These are phyloP conservation scores for Globisporangium nagaii DNA, from an alignment of 352 stramenopile species.

Conservation along the genomic window DNA sequence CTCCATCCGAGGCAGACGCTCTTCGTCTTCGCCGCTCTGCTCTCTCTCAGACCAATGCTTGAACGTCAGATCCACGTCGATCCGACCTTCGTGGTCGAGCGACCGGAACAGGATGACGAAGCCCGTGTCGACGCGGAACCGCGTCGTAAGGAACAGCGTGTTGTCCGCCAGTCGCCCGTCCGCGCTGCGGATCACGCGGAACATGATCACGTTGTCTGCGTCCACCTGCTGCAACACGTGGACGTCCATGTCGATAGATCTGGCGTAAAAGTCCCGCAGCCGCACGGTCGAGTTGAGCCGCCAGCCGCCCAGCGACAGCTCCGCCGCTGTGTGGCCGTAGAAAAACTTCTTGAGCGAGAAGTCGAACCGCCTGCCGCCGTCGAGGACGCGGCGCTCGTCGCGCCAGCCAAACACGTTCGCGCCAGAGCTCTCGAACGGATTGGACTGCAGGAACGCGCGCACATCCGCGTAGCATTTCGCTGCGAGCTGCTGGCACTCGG, in stretches of 20 bases:
- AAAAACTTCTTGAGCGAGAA: constrained; percentile 60
- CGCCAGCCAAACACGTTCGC: constrained; percentile 49
- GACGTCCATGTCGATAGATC: constrained; percentile 31
- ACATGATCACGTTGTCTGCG: constrained; percentile 55
- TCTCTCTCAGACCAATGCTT: background rate
- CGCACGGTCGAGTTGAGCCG: constrained; percentile 25
- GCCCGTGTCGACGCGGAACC: constrained; percentile 24
- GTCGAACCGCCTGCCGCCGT: constrained; percentile 41
- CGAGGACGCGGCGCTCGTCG: constrained; percentile 32
- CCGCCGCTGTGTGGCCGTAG: constrained; percentile 15
- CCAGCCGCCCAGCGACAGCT: constrained; percentile 35
- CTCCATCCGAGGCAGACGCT: background rate
- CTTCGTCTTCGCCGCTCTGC: too few relatives aligned
- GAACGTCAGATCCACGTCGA: too few relatives aligned
- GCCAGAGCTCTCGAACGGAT: constrained; percentile 35
- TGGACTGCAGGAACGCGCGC: constrained; percentile 29
- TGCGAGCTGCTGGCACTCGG: constrained; percentile 34
- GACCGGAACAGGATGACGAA: constrained; percentile 48
- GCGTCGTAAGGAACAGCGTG: constrained; percentile 41
- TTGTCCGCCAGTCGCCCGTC: constrained; percentile 17
- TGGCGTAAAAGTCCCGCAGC: constrained; percentile 36
- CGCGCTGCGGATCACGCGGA: constrained; percentile 30
- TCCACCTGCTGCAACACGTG: constrained; percentile 43
- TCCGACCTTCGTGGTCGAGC: constrained; percentile 19
- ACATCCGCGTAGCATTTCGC: constrained; percentile 33